Evolutionary conservation across 495 filamentous ascomycete genomes (phyloP).

Genomic region (Articulospora tetracladia): DNA sequence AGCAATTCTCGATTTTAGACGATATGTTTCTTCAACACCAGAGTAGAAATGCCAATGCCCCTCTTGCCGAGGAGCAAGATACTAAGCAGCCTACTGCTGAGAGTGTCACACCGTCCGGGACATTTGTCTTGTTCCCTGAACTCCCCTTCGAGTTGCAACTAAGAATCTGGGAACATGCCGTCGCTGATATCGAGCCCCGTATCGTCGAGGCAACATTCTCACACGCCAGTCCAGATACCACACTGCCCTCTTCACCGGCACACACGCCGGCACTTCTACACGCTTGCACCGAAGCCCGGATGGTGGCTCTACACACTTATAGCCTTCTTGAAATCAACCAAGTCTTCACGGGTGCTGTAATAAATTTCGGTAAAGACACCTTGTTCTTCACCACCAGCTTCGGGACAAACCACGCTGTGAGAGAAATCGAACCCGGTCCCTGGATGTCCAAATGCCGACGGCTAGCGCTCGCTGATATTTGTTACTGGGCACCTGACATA

Average conservation of each 20-base stretch:
- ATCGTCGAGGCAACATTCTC: neutral
- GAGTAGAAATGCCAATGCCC: no score
- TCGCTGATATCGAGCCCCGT: neutral
- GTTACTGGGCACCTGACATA: neutral
- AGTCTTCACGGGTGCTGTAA: neutral
- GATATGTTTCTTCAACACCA: no score
- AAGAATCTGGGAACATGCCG: neutral
- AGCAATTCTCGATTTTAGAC: no score
- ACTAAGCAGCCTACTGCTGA: neutral
- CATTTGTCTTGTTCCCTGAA: neutral
- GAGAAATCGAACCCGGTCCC: neutral
- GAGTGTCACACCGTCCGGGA: neutral
- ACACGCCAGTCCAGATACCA: neutral
- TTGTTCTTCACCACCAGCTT: neutral
- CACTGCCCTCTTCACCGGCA: neutral
- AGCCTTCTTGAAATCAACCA: neutral
- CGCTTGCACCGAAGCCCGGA: neutral
- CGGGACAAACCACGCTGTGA: neutral
- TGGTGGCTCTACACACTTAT: neutral
- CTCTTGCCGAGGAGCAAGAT: no score
- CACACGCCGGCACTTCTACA: neutral
- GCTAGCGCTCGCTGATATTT: neutral
- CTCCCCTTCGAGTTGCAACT: neutral
- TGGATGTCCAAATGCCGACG: neutral
- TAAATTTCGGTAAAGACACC: neutral